Conservation (phyloP, 352 stramenopile species). For the Thraustochytrium sp. region DNA sequence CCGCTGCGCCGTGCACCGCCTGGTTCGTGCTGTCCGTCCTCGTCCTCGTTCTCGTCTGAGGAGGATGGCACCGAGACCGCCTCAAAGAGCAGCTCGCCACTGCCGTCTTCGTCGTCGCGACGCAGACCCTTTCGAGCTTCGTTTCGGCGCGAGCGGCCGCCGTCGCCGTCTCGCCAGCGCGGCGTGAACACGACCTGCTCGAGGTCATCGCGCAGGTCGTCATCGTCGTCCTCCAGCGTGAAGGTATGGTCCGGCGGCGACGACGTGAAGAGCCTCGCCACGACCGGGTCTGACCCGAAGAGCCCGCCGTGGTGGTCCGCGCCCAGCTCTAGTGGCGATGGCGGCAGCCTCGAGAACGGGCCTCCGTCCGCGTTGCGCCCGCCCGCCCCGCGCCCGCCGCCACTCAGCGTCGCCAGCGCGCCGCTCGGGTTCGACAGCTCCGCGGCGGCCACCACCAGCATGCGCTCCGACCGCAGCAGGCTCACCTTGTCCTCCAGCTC, state of each 20-base stretch:
- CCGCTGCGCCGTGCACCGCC: neutral
- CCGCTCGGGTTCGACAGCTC: conserved; percentile 18
- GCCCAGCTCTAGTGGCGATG: no score
- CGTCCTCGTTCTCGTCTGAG: neutral
- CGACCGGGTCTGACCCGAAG: conserved; percentile 6
- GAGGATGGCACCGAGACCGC: neutral
- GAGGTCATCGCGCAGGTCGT: conserved; percentile 23
- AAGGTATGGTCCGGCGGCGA: conserved; percentile 19
- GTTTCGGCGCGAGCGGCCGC: neutral
- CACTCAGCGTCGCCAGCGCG: neutral
- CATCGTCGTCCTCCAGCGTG: conserved; percentile 34
- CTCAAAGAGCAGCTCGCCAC: neutral
- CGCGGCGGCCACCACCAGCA: neutral
- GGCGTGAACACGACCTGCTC: neutral
- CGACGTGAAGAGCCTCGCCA: conserved; percentile 7
- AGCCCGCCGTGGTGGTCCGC: neutral
- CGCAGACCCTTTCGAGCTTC: neutral
- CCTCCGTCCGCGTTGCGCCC: neutral
- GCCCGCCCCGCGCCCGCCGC: neutral
- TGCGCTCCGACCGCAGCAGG: conserved; percentile 21
- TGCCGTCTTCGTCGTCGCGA: neutral
- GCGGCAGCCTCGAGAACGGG: neutral
- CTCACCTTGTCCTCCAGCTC: conserved; percentile 37
- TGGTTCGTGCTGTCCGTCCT: neutral
- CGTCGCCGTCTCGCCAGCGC: neutral